phyloP scores from a whole-genome alignment of 108 stramenopile genomes.

The Schizochytrium sp. region DNA sequence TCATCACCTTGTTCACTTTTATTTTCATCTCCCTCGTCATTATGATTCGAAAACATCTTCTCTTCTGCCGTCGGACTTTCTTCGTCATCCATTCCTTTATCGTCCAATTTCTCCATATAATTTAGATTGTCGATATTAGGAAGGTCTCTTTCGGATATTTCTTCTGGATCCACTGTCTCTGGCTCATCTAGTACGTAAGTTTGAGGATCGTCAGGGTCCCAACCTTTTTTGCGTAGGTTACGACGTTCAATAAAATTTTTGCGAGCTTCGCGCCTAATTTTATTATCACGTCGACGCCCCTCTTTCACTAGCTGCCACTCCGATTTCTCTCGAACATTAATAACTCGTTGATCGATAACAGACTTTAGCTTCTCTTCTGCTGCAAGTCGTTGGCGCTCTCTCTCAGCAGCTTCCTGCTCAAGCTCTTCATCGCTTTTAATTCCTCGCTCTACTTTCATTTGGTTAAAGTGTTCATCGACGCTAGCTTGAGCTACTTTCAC shows the following conservation, averaged over 20 bases:
- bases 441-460: conserved; percentile 68
- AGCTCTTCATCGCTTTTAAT: conserved; percentile 57
- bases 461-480: conserved; percentile 68
- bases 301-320: conserved; percentile 37
- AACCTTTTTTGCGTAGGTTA: conserved; percentile 24
- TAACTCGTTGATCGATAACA: background rate
- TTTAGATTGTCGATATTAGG: background rate
- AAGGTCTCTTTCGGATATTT: background rate
- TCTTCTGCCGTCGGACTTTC: background rate
- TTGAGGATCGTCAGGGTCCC: conserved; percentile 34
- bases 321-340: background rate
- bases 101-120: background rate
- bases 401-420: conserved; percentile 5
- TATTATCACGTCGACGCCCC: background rate
- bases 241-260: conserved; percentile 30
- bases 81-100: background rate
- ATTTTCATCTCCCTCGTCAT: too few species aligned
- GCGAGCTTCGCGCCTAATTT: conserved; percentile 18
- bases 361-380: conserved; percentile 16
- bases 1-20: background rate
- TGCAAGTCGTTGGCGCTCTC: background rate
- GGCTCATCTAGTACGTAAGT: conserved; percentile 39
- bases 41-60: too few species aligned
- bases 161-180: conserved; percentile 9
- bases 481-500: conserved; percentile 63